A percentile compares a stretch with the other conserved stretches of the same genome.
Conservation (phyloP, 257 asterid genomes). For the Coffea eugenioides region DNA sequence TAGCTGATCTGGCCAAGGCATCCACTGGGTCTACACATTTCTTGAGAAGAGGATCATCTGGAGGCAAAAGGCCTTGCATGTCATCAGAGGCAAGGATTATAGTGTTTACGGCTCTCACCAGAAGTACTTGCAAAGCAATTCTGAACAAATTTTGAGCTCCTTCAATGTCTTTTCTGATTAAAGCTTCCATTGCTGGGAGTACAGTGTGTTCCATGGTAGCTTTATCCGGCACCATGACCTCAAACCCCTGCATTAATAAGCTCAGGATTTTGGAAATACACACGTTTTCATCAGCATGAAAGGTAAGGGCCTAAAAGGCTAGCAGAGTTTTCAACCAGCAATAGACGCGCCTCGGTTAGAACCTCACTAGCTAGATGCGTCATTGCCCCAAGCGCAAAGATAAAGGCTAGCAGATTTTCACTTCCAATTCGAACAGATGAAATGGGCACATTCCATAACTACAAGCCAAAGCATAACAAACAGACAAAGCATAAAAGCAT, state of each 20-base stretch:
- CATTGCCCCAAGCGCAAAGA: too few relatives aligned
- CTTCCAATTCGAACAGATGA: not conserved
- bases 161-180: conserved; percentile 53
- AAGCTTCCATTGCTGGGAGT: conserved; percentile 66
- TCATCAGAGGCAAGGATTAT: conserved; percentile 74
- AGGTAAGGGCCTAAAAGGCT: not conserved
- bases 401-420: not conserved
- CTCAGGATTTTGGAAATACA: not conserved
- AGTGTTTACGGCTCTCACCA: conserved; percentile 62
- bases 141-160: conserved; percentile 75
- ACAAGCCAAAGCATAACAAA: too few relatives aligned
- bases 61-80: conserved; percentile 54
- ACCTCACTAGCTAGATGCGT: too few relatives aligned
- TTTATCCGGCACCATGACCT: conserved; percentile 64
- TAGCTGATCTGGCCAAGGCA: conserved; percentile 55
- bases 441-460: not conserved
- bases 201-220: conserved; percentile 62
- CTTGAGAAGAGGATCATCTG: conserved; percentile 62
- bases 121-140: conserved; percentile 60
- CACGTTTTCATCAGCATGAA: not conserved
- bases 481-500: not conserved
- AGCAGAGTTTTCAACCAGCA: not conserved
- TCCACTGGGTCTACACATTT: conserved; percentile 67
- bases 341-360: too few relatives aligned
- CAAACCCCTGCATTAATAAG: conserved; percentile 58